Conservation (phyloP, 31 red algal species). For the Odonthalia washingtoniensis region DNA sequence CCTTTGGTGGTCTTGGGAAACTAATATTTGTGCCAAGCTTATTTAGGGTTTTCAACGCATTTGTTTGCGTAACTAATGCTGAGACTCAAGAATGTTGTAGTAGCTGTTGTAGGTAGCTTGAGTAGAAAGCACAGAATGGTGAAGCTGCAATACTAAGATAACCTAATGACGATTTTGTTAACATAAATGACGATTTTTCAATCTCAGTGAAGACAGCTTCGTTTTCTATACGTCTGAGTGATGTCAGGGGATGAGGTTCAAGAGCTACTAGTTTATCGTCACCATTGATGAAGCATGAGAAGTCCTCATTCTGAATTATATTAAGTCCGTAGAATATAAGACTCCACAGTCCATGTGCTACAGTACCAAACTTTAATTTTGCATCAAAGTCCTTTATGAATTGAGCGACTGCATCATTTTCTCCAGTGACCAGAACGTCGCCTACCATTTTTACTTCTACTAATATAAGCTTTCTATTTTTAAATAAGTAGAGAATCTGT, state of each 20-base stretch:
- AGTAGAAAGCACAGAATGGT: conserved; percentile 14
- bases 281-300: neutral
- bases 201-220: neutral
- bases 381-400: neutral
- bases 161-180: neutral
- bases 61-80: neutral
- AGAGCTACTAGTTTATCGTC: no score
- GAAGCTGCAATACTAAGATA: conserved; percentile 6
- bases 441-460: no score
- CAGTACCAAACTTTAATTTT: conserved; percentile 6
- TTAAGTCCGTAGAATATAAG: neutral
- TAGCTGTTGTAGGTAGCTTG: neutral
- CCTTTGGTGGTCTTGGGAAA: neutral
- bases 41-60: neutral
- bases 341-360: neutral
- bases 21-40: neutral
- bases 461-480: neutral
- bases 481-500: conserved; percentile 5
- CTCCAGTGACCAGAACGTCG: neutral
- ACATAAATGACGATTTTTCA: no score
- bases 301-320: no score
- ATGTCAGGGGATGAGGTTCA: neutral
- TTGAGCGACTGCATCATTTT: neutral
- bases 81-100: neutral
- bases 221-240: neutral